These are phyloP conservation scores for Taiwanofungus camphoratus DNA, from an alignment of 1,284 basidiomycete genomes.

Conservation along the genomic window DNA sequence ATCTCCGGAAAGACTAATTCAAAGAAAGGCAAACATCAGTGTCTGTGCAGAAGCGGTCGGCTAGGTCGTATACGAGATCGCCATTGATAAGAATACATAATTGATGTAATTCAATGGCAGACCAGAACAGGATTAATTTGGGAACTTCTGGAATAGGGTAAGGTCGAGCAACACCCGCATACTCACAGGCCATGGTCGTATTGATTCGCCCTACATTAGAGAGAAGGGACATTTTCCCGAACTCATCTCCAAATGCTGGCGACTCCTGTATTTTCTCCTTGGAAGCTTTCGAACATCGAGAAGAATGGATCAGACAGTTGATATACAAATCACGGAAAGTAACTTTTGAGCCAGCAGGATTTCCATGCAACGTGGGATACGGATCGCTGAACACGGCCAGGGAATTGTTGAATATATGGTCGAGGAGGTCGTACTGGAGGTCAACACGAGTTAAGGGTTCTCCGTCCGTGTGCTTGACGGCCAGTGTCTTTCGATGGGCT, in stretches of 20 bases:
- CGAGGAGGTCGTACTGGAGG: conserved; percentile 81
- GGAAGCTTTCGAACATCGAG: conserved; percentile 81
- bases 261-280: conserved; percentile 81
- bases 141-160: not conserved
- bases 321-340: conserved; percentile 85
- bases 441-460: conserved; percentile 76
- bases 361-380: conserved; percentile 31
- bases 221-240: conserved; percentile 80
- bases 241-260: conserved; percentile 75
- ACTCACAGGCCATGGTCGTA: conserved; percentile 88
- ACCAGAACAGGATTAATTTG: conserved; percentile 12
- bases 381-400: conserved; percentile 70
- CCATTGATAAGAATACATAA: not conserved
- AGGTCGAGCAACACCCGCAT: not conserved
- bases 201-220: conserved; percentile 93
- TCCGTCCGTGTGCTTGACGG: conserved; percentile 74
- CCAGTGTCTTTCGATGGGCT: conserved; percentile 66
- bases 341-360: conserved; percentile 47
- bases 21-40: conserved; percentile 4
- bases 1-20: conserved; percentile 54
- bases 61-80: conserved; percentile 11
- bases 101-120: conserved; percentile 3
- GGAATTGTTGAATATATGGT: conserved; percentile 70
- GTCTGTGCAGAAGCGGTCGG: conserved; percentile 5
- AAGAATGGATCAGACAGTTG: conserved; percentile 71